Evolutionary conservation across 805 yeast species (phyloP).

Genomic region (Saturnispora sanitii): DNA sequence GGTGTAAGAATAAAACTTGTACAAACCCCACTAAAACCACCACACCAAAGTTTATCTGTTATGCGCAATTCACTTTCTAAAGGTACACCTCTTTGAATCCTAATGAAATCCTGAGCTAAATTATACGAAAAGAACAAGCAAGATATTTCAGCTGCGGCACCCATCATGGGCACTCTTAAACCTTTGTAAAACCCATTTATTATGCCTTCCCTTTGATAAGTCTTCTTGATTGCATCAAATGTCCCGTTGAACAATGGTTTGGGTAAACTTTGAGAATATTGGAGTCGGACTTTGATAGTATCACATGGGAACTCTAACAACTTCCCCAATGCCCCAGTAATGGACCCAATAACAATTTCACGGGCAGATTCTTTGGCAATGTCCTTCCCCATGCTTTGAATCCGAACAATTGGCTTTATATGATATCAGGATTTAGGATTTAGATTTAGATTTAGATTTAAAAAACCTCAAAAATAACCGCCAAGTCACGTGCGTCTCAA

Average conservation of each 20-base stretch:
- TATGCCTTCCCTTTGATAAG: constrained; percentile 61
- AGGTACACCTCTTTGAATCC: constrained; percentile 17
- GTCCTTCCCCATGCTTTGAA: constrained; percentile 8
- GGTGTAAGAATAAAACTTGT: constrained; percentile 85
- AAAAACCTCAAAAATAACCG: neutral
- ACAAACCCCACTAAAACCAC: constrained; percentile 73
- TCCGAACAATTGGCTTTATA: no score
- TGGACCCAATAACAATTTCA: constrained; percentile 41
- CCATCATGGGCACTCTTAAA: constrained; percentile 68
- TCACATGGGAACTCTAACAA: constrained; percentile 87
- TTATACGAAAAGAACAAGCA: constrained; percentile 63
- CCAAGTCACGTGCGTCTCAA: constrained; percentile 7
- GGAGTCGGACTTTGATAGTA: constrained; percentile 81
- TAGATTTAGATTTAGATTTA: no score
- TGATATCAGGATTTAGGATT: no score
- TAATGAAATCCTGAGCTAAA: constrained; percentile 32
- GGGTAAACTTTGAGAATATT: constrained; percentile 53
- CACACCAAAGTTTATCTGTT: constrained; percentile 42
- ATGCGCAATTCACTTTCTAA: constrained; percentile 17
- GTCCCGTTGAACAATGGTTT: constrained; percentile 48
- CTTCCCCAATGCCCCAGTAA: constrained; percentile 79
- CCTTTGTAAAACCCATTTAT: constrained; percentile 69
- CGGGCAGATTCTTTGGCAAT: constrained; percentile 22
- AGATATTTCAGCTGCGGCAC: constrained; percentile 87
- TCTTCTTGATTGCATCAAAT: constrained; percentile 50